Base-by-base conservation (phyloP, 257 asterid genomes). In the Lycium ferocissimum region DNA sequence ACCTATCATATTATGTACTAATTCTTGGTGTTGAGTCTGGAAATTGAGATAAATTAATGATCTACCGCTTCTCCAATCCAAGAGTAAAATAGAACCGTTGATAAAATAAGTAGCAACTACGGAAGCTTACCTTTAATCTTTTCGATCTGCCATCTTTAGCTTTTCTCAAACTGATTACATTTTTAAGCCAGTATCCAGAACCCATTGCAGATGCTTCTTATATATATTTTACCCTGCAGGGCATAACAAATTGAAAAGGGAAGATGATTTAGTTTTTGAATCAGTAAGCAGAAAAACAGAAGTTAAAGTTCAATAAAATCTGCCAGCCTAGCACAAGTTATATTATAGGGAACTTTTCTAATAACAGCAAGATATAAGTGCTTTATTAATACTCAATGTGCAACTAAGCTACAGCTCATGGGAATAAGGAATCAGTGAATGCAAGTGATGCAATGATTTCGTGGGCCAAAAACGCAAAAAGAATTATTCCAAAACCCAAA, bases 141-240 rank as follows among this genome's bases (percentile, higher is more conserved):
- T 85, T 90, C 56, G 93, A 87, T 83, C 87, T 85, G 58, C 82
- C 88, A 79, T 87, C 92, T 82, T 89, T 95, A 75, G 15, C 85
- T 89, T 92, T 95, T 90, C 86, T 90, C 86, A 89, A 88, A 88
- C 86, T 87, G 88, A 93, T 89, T 71, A 94, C 91, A 84, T 90
- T 92, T 94, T 90, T 95, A 73, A 93, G 88, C 97, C 98, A 95
- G 84, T 89, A 91, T 84, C 95, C 93, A 7, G 95, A 92, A 76
- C 92, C 96, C 98, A 94, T 93, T 79, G 81, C 71, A 57, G 86
- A 70, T 81, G 84, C 90, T 89, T 84, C 86, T 71, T 84, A 57
- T 62, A 78, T 84, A 65, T 75, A 8, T 51, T 45, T 69, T 43
- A 75, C 58, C 85, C 93, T 90, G 92, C 88, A 86, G 38, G 83